These are phyloP conservation scores for Clitoria ternatea DNA, from an alignment of 306 rosid genomes.

Conservation along the genomic window DNA sequence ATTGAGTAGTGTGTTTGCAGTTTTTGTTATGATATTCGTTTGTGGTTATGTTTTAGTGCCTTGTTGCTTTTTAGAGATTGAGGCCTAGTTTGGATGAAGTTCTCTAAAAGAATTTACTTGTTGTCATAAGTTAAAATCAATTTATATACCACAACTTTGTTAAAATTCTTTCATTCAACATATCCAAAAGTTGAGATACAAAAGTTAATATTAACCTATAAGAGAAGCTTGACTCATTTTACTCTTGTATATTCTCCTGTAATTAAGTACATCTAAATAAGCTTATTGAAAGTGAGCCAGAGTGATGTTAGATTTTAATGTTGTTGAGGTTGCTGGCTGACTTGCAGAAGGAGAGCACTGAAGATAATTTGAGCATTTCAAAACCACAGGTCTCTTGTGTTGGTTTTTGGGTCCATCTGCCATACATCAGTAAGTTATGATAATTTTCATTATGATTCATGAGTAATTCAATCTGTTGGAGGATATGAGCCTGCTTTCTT, in stretches of 20 bases:
- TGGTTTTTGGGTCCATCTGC: background rate
- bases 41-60: background rate
- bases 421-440: background rate
- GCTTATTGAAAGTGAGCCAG: too few species aligned
- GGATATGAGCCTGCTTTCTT: constrained; percentile 10
- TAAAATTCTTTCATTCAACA: too few species aligned
- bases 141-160: too few species aligned
- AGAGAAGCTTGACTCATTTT: too few species aligned
- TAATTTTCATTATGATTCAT: background rate
- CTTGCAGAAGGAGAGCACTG: constrained; percentile 8
- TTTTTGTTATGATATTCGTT: constrained; percentile 4
- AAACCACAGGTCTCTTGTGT: background rate
- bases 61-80: background rate
- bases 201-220: too few species aligned
- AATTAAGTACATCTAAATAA: too few species aligned
- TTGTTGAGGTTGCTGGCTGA: constrained; percentile 17
- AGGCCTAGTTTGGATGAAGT: too few species aligned
- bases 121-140: too few species aligned
- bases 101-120: too few species aligned
- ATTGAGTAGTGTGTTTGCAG: background rate
- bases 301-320: constrained; percentile 4
- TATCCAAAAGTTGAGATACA: too few species aligned
- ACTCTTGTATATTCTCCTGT: too few species aligned
- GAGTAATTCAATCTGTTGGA: constrained; percentile 7
- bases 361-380: background rate